A percentile compares a stretch with the other conserved stretches of the same genome.
Conservation (phyloP, 164 flowering plant genomes). For the Piper betle region DNA sequence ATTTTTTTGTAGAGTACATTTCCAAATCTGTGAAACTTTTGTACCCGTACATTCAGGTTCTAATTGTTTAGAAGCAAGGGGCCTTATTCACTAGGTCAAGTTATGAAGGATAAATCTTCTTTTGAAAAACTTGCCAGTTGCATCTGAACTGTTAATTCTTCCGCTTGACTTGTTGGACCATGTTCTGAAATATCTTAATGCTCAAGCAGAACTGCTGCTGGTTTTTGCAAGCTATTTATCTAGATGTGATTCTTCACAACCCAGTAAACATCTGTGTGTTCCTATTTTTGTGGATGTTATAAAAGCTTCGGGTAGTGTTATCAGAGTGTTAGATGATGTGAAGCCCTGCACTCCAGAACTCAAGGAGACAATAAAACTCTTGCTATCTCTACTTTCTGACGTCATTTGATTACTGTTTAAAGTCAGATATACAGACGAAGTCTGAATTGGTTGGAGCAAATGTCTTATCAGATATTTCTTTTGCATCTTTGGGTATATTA, state of each 20-base stretch:
- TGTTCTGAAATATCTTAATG: slow-evolving; percentile 36
- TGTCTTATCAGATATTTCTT: slow-evolving; percentile 34
- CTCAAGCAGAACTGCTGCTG: slow-evolving; percentile 63
- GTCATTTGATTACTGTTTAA: slow-evolving; percentile 24
- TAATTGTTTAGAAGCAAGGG: slow-evolving; percentile 8
- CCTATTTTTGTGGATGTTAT: slow-evolving; percentile 26
- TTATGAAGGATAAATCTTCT: slow-evolving; percentile 33
- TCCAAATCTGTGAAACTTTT: background rate
- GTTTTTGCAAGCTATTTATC: slow-evolving; percentile 27
- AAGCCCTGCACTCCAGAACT: slow-evolving; percentile 21
- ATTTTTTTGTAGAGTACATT: no score
- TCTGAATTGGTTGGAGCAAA: slow-evolving; percentile 12
- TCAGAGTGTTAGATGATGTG: slow-evolving; percentile 39
- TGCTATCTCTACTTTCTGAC: slow-evolving; percentile 46
- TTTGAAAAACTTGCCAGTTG: slow-evolving; percentile 31
- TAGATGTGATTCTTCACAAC: slow-evolving; percentile 9
- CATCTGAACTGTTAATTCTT: slow-evolving; percentile 32
- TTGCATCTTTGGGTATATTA: slow-evolving; percentile 39
- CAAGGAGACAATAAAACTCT: slow-evolving; percentile 25
- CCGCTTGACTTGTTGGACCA: slow-evolving; percentile 29
- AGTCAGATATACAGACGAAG: background rate
- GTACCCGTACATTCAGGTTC: background rate
- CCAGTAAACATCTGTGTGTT: slow-evolving; percentile 12
- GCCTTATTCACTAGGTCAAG: slow-evolving; percentile 12
- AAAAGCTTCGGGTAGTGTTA: slow-evolving; percentile 41